Percentiles rank a stretch among this genome's conserved stretches.
Evolutionary conservation across 2,329 filamentous ascomycete species (phyloP).

Genomic region (Talaromyces sp.): DNA sequence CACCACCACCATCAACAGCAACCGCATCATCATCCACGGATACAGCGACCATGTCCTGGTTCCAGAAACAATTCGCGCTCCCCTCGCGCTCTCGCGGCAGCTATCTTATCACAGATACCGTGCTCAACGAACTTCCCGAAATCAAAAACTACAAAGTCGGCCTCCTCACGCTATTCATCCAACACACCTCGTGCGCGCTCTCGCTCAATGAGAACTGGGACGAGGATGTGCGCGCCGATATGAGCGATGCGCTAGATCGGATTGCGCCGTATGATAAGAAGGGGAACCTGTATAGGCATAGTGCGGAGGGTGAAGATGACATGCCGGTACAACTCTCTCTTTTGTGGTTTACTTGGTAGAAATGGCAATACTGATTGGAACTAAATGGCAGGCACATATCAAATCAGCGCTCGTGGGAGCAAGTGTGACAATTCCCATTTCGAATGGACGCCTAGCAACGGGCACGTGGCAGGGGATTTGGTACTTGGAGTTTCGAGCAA

Average conservation of each 20-base stretch:
- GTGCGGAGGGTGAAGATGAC: slow-evolving; percentile 82
- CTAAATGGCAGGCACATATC: slow-evolving; percentile 69
- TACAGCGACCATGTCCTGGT: slow-evolving; percentile 61
- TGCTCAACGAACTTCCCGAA: slow-evolving; percentile 70
- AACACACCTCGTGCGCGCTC: slow-evolving; percentile 90
- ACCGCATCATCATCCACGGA: background rate
- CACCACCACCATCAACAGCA: background rate
- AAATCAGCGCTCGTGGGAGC: slow-evolving; percentile 87
- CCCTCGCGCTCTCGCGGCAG: slow-evolving; percentile 73
- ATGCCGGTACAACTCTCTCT: slow-evolving; percentile 66
- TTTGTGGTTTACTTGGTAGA: background rate
- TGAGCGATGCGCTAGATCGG: slow-evolving; percentile 88
- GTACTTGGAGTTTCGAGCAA: slow-evolving; percentile 83
- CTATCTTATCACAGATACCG: slow-evolving; percentile 80
- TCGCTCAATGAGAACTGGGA: slow-evolving; percentile 92
- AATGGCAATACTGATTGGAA: background rate
- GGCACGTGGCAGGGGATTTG: slow-evolving; percentile 71
- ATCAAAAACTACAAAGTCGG: slow-evolving; percentile 79
- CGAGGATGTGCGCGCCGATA: slow-evolving; percentile 79
- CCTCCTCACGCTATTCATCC: slow-evolving; percentile 82
- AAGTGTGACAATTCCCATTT: slow-evolving; percentile 86
- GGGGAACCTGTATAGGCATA: slow-evolving; percentile 76
- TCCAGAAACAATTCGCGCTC: slow-evolving; percentile 79
- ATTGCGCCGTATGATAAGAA: slow-evolving; percentile 79
- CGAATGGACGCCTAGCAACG: slow-evolving; percentile 69